Evolutionary conservation across 768 basidiomycete species (phyloP), one percentile per base, ranked within the genome.

Genomic region (Pluteus cervinus): DNA sequence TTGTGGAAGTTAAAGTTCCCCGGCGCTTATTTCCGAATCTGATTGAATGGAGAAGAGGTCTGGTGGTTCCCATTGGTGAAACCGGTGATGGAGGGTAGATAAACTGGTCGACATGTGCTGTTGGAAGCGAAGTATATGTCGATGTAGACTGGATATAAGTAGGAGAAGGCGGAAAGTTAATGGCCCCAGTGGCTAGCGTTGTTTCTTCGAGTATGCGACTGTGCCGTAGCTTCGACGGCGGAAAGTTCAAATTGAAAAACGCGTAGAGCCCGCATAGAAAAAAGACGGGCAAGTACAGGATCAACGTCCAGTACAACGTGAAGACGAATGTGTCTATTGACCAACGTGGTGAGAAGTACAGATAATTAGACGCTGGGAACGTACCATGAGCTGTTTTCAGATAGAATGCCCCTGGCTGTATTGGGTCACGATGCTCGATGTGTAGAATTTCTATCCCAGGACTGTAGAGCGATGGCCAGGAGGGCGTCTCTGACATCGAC

Each of bases 401-500:
- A 55, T 76, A 74, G 5, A 52, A 46, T 3, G 60, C 71, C n/a
- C 54, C 58, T 23, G 57, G 56, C 44, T 70, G 71, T 7, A 56
- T 57, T 5, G 71, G 59, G 25, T 52, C 48, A 8, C 53, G 48
- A 43, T 70, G 62, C 16, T 58, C 48, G 28, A 73, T 68, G 41
- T 65, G 54, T 16, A 71, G 54, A 11, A 74, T 62, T 46, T 76
- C 73, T n/a, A 71, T 31, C 14, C 67, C 63, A 14, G 69, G 72
- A 36, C 66, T 59, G 42, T 76, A 76, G 20, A 76, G 58, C 1
- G 70, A 70, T 4, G 73, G 72, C 73, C 73, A 74, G 28, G 60
- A 32, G 15, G 65, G 61, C 24, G 58, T 55, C 37, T 29, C 17
- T 29, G 22, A 33, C 35, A 39, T 33, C 35, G 28, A 22, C 30